These are phyloP conservation scores for Eutrema salsugineum DNA, from an alignment of 441 rosid species.

Conservation along the genomic window DNA sequence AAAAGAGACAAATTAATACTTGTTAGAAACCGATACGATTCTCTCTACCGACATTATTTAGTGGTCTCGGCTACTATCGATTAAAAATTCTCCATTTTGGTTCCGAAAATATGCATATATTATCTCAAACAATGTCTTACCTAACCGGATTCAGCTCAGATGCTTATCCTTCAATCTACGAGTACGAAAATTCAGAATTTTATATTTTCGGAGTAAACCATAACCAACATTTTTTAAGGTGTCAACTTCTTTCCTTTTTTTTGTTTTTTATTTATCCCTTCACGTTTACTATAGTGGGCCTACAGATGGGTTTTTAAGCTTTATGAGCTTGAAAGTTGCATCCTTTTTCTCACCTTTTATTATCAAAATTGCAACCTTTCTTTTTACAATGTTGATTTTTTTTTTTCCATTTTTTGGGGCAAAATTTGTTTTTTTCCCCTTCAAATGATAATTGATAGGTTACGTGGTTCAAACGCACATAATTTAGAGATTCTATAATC, in stretches of 20 bases:
- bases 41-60: constrained; percentile 31
- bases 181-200: background rate
- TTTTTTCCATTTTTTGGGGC: too few species aligned
- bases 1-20: constrained; percentile 22
- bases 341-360: background rate
- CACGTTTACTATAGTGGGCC: background rate
- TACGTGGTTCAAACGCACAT: background rate
- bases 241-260: background rate
- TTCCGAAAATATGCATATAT: constrained; percentile 1
- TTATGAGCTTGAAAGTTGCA: constrained; percentile 10
- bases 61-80: background rate
- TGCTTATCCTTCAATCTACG: background rate
- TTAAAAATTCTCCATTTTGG: background rate
- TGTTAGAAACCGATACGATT: constrained; percentile 12
- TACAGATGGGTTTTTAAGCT: background rate
- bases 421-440: too few species aligned
- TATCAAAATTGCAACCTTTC: background rate
- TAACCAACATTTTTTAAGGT: too few species aligned
- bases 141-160: background rate
- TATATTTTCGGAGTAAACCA: too few species aligned
- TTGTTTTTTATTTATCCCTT: background rate
- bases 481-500: background rate
- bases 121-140: background rate
- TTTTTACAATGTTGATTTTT: background rate
- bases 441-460: background rate